phyloP scores from a whole-genome alignment of 164 flowering plant genomes.

The Houttuynia cordata region DNA sequence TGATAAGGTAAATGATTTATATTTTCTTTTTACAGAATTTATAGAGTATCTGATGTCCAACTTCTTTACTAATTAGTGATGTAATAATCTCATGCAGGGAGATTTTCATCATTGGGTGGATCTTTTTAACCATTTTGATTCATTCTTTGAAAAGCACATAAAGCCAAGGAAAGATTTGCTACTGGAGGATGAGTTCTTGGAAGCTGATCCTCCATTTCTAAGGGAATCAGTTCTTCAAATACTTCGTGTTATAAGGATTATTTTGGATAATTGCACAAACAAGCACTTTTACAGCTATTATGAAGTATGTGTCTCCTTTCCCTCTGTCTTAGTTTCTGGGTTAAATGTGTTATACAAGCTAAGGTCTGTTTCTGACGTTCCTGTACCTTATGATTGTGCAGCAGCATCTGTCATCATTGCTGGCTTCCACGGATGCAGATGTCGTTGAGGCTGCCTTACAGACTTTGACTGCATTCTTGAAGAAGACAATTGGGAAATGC shows the following conservation, averaged over 20 bases:
- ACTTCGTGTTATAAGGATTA: slow-evolving; percentile 70
- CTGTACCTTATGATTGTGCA: slow-evolving; percentile 23
- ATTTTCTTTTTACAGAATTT: background rate
- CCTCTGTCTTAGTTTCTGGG: background rate
- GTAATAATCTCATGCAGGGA: slow-evolving; percentile 37
- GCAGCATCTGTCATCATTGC: slow-evolving; percentile 82
- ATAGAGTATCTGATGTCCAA: background rate
- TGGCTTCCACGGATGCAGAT: slow-evolving; percentile 84
- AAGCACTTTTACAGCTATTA: slow-evolving; percentile 79
- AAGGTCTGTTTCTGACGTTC: background rate
- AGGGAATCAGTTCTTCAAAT: slow-evolving; percentile 78
- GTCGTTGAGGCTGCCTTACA: slow-evolving; percentile 84
- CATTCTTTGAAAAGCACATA: slow-evolving; percentile 75
- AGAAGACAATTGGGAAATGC: slow-evolving; percentile 68
- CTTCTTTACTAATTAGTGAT: too few relatives aligned
- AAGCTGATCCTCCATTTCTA: slow-evolving; percentile 77
- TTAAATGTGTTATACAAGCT: background rate
- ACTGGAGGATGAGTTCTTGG: slow-evolving; percentile 60
- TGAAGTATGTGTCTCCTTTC: slow-evolving; percentile 38
- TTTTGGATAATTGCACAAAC: slow-evolving; percentile 85
- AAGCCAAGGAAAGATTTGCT: slow-evolving; percentile 80
- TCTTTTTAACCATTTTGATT: slow-evolving; percentile 86
- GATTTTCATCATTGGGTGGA: slow-evolving; percentile 97
- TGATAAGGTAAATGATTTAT: slow-evolving; percentile 49
- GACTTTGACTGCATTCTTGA: slow-evolving; percentile 76